Evolutionary conservation across 1,284 basidiomycete genomes (phyloP), one percentile per base, ranked within the genome.

Genomic region (Microbotryum silenes-acaulis): DNA sequence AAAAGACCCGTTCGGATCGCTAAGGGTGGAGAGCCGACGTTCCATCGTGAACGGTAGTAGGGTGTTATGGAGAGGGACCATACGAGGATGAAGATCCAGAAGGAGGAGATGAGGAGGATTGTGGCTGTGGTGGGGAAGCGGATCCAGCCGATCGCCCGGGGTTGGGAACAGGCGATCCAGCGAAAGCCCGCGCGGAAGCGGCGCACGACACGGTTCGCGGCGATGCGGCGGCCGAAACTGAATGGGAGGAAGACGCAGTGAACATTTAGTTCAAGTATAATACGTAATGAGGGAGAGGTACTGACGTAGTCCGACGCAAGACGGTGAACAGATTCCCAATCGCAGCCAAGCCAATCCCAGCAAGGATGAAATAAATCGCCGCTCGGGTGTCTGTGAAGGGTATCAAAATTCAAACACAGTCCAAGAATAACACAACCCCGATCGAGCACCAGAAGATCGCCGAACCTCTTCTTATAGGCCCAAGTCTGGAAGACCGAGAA

Each of bases 21-120:
- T 27, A 78, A 67, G 5, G 78, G 77, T 9, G 75, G 74, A 42
- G 58, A 60, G 2, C 69, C 77, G 73, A 65, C 75, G 69, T 51
- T 76, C 77, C 77, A 78, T 72, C 47, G 62, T 65, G 25, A 65
- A 55, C 76, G 77, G 57, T 76, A 74, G 65, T 77, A 78, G 2
- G 77, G 76, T 21, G 66, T 70, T 5, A 63, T 68, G 7, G 72
- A 71, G 55, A 77, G 72, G 9, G 72, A 70, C 54, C 77, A 72
- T 5, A 69, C 75, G 54, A 74, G 64, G 50, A 74, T 59, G 68
- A 77, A 77, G 8, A 71, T 65, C 57, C 73, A 71, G 57, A 77
- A 73, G 3, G 70, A 71, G 0, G 59, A 57, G 29, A 78, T 71
- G 21, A 70, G 68, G 45, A 74, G 7, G 25, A 77, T 62, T 6